These are phyloP conservation scores for Torulaspora quercuum DNA, from an alignment of 805 yeast species.

Conservation along the genomic window DNA sequence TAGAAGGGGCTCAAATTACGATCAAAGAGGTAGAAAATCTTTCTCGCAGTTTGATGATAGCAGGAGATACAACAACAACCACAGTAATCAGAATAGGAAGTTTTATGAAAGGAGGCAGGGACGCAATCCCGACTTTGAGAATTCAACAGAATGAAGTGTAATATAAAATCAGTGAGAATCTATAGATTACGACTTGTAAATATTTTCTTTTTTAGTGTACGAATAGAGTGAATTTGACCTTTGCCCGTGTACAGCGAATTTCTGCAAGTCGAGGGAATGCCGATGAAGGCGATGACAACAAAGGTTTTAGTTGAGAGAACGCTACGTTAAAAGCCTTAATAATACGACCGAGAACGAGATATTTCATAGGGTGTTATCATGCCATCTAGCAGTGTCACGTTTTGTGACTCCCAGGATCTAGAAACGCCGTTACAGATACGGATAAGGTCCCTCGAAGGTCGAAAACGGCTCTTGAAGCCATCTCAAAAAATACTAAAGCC, in stretches of 20 bases:
- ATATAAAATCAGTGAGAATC: conserved; percentile 3
- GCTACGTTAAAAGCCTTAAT: too few relatives aligned
- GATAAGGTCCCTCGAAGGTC: conserved; percentile 47
- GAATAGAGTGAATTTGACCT: too few relatives aligned
- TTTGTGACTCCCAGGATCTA: conserved; percentile 55
- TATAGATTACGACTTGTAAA: conserved; percentile 10
- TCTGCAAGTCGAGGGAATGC: too few relatives aligned
- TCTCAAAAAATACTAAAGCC: conserved; percentile 51
- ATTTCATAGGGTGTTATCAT: too few relatives aligned
- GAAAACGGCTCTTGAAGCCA: conserved; percentile 39
- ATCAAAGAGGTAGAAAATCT: conserved; percentile 3
- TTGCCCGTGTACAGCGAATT: too few relatives aligned
- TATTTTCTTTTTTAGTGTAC: conserved; percentile 2
- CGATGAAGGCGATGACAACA: too few relatives aligned
- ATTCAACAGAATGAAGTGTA: conserved; percentile 4
- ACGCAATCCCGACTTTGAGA: conserved; percentile 15
- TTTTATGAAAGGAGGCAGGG: conserved; percentile 13
- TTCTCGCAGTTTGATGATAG: conserved; percentile 6
- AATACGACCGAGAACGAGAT: too few relatives aligned
- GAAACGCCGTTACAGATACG: conserved; percentile 48
- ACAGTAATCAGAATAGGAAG: conserved; percentile 13
- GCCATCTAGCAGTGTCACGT: conserved; percentile 44
- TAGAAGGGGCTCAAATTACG: conserved; percentile 6
- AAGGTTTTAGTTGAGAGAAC: too few relatives aligned
- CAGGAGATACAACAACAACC: conserved; percentile 5